Evolutionary conservation across 169 alveolate species (phyloP).

Genomic region (Plasmodium adleri): DNA sequence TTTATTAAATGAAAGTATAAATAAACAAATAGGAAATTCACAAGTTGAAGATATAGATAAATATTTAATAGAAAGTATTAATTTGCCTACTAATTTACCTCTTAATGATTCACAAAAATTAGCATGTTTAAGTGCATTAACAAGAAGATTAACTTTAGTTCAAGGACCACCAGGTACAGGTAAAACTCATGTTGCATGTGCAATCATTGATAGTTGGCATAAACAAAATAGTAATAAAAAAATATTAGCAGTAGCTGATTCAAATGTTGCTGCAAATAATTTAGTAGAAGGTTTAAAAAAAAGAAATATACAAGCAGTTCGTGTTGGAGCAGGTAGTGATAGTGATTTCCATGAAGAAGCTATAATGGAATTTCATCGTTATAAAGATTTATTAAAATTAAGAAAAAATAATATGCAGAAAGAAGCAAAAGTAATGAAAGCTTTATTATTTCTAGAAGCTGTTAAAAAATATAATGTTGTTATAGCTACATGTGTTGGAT

Average conservation of each 20-base stretch:
- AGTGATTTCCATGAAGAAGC: slow-evolving; percentile 84
- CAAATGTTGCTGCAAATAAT: slow-evolving; percentile 88
- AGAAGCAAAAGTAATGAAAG: slow-evolving; percentile 84
- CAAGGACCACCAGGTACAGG: slow-evolving; percentile 92
- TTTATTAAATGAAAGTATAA: slow-evolving; percentile 51
- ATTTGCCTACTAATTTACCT: slow-evolving; percentile 79
- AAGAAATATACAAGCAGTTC: slow-evolving; percentile 78
- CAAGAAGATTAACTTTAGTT: slow-evolving; percentile 81
- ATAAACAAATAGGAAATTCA: slow-evolving; percentile 71
- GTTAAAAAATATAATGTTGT: slow-evolving; percentile 84
- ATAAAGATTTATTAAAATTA: slow-evolving; percentile 76
- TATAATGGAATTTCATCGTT: slow-evolving; percentile 78
- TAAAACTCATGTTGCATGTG: slow-evolving; percentile 88
- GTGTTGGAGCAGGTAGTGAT: slow-evolving; percentile 84
- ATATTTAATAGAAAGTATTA: slow-evolving; percentile 60
- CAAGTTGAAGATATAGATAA: slow-evolving; percentile 60
- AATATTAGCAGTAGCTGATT: slow-evolving; percentile 86
- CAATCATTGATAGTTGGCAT: slow-evolving; percentile 84
- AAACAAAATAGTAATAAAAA: slow-evolving; percentile 76
- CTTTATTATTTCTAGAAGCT: slow-evolving; percentile 79
- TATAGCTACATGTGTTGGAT: slow-evolving; percentile 91
- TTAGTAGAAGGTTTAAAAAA: slow-evolving; percentile 81
- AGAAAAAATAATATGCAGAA: slow-evolving; percentile 79
- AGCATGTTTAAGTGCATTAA: slow-evolving; percentile 82
- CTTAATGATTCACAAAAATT: slow-evolving; percentile 81